Conservation (phyloP, 495 filamentous ascomycete genomes). For the Penicillium salamii region DNA sequence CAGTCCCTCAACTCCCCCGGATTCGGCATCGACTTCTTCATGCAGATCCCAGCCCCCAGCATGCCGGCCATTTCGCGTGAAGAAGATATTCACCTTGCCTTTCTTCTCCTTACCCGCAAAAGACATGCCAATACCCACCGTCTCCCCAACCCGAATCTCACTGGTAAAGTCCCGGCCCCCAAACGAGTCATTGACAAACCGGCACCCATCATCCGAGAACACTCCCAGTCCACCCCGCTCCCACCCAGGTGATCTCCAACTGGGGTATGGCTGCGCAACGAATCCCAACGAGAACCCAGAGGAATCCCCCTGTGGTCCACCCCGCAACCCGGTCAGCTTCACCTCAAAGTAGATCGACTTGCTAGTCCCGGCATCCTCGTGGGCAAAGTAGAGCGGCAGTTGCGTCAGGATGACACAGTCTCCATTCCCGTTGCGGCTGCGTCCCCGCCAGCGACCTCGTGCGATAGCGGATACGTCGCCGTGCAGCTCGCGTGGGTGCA, state of each 20-base stretch:
- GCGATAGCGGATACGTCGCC: conserved; percentile 35
- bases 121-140: conserved; percentile 68
- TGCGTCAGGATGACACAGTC: conserved; percentile 57
- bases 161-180: conserved; percentile 75
- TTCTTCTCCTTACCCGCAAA: conserved; percentile 40
- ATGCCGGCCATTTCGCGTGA: conserved; percentile 67
- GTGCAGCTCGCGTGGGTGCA: conserved; percentile 45
- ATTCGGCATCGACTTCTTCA: conserved; percentile 72
- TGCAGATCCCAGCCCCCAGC: conserved; percentile 76
- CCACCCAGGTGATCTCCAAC: conserved; percentile 89
- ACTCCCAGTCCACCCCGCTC: conserved; percentile 81
- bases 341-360: conserved; percentile 83
- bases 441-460: conserved; percentile 44
- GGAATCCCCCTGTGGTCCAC: conserved; percentile 34
- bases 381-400: conserved; percentile 73
- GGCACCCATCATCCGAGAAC: conserved; percentile 86
- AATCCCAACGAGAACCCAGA: conserved; percentile 73
- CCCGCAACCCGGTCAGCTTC: conserved; percentile 47
- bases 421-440: conserved; percentile 34
- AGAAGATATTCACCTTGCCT: conserved; percentile 63
- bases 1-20: conserved; percentile 67
- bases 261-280: conserved; percentile 76
- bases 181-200: conserved; percentile 81
- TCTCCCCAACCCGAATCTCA: conserved; percentile 52
- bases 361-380: conserved; percentile 51